A percentile compares a stretch with the other conserved stretches of the same genome.
These are phyloP conservation scores for Pyricularia sp. DNA, from an alignment of 2,329 filamentous ascomycete species.

Conservation along the genomic window DNA sequence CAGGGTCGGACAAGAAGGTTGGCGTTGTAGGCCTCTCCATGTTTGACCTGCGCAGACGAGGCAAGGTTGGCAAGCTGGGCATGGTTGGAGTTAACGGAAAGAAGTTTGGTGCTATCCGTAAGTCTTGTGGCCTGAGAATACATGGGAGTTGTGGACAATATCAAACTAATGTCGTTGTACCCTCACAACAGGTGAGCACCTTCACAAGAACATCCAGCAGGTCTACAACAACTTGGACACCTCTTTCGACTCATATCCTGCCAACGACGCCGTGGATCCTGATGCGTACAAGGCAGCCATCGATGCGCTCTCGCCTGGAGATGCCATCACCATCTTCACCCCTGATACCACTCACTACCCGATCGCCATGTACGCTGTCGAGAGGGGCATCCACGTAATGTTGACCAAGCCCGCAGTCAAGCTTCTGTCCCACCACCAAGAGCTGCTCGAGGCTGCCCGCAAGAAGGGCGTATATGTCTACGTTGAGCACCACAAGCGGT, in stretches of 20 bases:
- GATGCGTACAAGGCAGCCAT: constrained; percentile 85
- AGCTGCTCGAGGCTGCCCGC: constrained; percentile 61
- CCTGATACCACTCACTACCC: constrained; percentile 88
- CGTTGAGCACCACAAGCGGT: constrained; percentile 95
- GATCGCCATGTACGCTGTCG: constrained; percentile 85
- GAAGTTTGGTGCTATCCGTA: constrained; percentile 88
- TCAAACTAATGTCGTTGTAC: background rate
- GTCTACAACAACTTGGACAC: constrained; percentile 86
- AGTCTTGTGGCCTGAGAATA: constrained; percentile 21
- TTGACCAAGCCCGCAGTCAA: constrained; percentile 93
- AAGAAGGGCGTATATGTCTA: constrained; percentile 80
- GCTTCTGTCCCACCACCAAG: constrained; percentile 67
- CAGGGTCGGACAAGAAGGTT: constrained; percentile 89
- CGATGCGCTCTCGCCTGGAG: constrained; percentile 69
- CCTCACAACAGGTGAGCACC: constrained; percentile 56
- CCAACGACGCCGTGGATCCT: constrained; percentile 62
- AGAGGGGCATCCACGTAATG: constrained; percentile 79
- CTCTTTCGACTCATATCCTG: constrained; percentile 74
- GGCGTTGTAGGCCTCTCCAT: constrained; percentile 85
- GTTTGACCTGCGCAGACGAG: constrained; percentile 79
- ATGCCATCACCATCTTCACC: constrained; percentile 93
- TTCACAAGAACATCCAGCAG: constrained; percentile 77
- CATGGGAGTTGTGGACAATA: background rate
- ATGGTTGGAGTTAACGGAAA: constrained; percentile 87
- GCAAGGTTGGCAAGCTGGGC: constrained; percentile 75